phyloP scores from a whole-genome alignment of 345 rosid species.

The Dipteronia dyeriana region DNA sequence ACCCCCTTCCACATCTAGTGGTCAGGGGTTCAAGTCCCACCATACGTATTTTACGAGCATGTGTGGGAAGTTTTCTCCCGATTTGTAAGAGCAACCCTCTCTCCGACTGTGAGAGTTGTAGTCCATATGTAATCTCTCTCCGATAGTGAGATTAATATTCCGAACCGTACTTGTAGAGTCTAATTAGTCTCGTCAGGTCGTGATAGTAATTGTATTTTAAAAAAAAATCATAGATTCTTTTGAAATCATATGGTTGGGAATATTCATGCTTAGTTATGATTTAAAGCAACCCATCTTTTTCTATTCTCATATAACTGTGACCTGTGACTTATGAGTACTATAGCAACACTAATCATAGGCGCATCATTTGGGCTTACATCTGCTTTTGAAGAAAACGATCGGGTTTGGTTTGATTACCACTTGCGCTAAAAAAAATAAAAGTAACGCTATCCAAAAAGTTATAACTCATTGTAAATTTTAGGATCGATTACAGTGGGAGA shows the following conservation, averaged over 20 bases:
- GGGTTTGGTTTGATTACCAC: constrained; percentile 7
- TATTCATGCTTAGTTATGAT: constrained; percentile 18
- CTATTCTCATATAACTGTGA: background rate
- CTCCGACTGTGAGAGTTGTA: too few relatives aligned
- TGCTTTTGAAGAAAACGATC: constrained; percentile 4
- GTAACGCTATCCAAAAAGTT: background rate
- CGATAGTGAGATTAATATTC: too few relatives aligned
- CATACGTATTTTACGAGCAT: too few relatives aligned
- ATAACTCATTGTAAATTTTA: background rate
- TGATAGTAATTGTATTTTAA: too few relatives aligned
- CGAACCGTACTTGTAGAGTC: too few relatives aligned
- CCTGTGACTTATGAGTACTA: too few relatives aligned
- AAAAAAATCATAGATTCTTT: constrained; percentile 13
- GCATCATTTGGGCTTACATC: constrained; percentile 8
- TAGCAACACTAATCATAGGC: constrained; percentile 14
- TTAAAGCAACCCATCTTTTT: background rate
- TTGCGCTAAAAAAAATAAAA: background rate
- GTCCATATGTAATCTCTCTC: too few relatives aligned
- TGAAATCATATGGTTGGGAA: constrained; percentile 4
- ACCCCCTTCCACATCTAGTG: too few relatives aligned
- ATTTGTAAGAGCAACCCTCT: too few relatives aligned
- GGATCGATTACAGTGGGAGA: background rate
- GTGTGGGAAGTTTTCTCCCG: too few relatives aligned
- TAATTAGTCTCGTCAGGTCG: too few relatives aligned
- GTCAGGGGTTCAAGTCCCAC: too few relatives aligned